Percentiles rank a stretch among this genome's conserved stretches.
These are phyloP conservation scores for Penicillium longicatenatum DNA, from an alignment of 495 filamentous ascomycete species.

Conservation along the genomic window DNA sequence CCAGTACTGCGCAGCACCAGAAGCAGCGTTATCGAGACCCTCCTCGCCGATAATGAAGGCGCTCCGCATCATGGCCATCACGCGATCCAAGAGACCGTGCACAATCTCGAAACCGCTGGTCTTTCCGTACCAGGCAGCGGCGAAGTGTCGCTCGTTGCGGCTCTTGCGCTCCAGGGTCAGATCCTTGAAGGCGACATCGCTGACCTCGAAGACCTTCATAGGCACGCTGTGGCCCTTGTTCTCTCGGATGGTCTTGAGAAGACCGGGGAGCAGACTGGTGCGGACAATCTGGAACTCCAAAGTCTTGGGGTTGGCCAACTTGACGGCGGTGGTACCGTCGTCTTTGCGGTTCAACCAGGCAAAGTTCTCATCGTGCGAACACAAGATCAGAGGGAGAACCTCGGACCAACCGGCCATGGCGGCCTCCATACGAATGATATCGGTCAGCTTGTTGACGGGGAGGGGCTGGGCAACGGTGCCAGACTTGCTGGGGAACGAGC, in stretches of 20 bases:
- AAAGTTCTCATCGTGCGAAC: conserved; percentile 99
- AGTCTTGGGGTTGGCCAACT: conserved; percentile 93
- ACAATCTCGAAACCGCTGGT: conserved; percentile 95
- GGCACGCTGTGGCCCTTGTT: conserved; percentile 90
- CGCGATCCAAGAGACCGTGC: conserved; percentile 87
- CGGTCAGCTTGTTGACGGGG: conserved; percentile 88
- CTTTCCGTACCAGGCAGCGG: conserved; percentile 93
- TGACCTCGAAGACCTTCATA: conserved; percentile 90
- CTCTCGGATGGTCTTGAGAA: conserved; percentile 93
- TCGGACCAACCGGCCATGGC: conserved; percentile 97
- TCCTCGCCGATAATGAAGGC: conserved; percentile 78
- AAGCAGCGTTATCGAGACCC: conserved; percentile 56
- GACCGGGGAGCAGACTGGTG: conserved; percentile 82
- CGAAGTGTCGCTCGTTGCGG: conserved; percentile 91
- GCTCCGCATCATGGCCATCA: conserved; percentile 89
- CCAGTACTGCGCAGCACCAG: conserved; percentile 74
- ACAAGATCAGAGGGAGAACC: conserved; percentile 94
- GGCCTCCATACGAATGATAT: conserved; percentile 87
- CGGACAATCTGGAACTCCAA: conserved; percentile 95
- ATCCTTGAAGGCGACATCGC: conserved; percentile 91
- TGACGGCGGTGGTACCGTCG: conserved; percentile 81
- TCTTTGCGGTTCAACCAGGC: conserved; percentile 91
- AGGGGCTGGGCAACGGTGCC: conserved; percentile 86
- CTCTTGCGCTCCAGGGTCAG: conserved; percentile 73
- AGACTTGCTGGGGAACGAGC: conserved; percentile 77